Conservation (phyloP, 148 eudicot genomes). For the Diospyros lotus region DNA sequence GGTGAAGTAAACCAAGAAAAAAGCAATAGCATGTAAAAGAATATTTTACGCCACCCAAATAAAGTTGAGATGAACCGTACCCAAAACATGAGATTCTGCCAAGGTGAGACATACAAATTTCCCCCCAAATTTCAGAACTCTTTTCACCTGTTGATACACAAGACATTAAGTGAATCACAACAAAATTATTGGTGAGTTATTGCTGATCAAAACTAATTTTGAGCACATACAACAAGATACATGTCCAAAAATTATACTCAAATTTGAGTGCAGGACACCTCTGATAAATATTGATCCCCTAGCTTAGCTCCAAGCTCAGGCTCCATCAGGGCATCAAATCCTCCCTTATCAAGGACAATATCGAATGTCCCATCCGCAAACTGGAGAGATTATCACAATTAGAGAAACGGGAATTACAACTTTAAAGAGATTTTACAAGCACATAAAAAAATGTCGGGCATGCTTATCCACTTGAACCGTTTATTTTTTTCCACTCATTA, state of each 20-base stretch:
- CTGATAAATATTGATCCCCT: conserved; percentile 75
- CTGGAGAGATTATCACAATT: conserved; percentile 38
- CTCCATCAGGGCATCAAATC: conserved; percentile 98
- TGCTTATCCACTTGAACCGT: no score
- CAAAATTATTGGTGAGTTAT: conserved; percentile 1
- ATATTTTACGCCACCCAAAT: background rate
- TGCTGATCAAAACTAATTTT: conserved; percentile 13
- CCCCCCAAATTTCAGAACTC: conserved; percentile 75
- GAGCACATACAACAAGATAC: conserved; percentile 24
- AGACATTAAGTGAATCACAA: conserved; percentile 10
- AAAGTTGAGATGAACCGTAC: conserved; percentile 36
- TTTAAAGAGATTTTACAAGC: no score
- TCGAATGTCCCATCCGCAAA: conserved; percentile 63
- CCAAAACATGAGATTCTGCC: conserved; percentile 92
- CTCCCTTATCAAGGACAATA: conserved; percentile 82
- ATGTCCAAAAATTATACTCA: conserved; percentile 10
- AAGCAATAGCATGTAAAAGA: conserved; percentile 6
- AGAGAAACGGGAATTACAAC: background rate
- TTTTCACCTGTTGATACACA: conserved; percentile 60
- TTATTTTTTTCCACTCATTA: no score
- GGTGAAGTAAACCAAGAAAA: background rate
- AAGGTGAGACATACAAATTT: conserved; percentile 85
- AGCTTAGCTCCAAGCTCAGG: conserved; percentile 73
- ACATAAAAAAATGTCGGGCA: no score
- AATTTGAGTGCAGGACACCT: conserved; percentile 49